Evolutionary conservation across 2,329 filamentous ascomycete genomes (phyloP).

Genomic region (Ceratocystis huliohia): DNA sequence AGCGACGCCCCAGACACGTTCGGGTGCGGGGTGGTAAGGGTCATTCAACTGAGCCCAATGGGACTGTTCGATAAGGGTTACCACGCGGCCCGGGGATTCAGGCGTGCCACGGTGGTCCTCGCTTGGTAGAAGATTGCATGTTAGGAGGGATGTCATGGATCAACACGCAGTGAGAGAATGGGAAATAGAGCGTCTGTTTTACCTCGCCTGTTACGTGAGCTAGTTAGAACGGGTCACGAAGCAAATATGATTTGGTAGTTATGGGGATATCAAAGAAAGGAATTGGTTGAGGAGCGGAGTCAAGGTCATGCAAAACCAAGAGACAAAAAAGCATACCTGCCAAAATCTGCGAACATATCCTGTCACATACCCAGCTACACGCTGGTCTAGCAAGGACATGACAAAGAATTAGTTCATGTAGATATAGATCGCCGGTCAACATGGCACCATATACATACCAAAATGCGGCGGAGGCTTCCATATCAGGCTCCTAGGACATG

Average conservation of each 20-base stretch:
- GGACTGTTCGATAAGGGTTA: constrained; percentile 73
- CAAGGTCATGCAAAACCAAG: background rate
- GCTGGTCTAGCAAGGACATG: constrained; percentile 46
- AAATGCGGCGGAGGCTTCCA: constrained; percentile 97
- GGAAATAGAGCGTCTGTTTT: constrained; percentile 3
- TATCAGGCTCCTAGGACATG: constrained; percentile 58
- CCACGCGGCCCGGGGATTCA: constrained; percentile 74
- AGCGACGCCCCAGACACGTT: constrained; percentile 78
- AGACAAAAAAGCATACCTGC: constrained; percentile 58
- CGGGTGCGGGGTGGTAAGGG: constrained; percentile 46
- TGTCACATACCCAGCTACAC: constrained; percentile 78
- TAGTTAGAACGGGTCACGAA: background rate
- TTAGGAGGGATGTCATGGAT: too few species aligned
- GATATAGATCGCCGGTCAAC: too few species aligned
- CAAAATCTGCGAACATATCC: constrained; percentile 94
- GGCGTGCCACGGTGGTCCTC: constrained; percentile 92
- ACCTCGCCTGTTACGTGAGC: constrained; percentile 7
- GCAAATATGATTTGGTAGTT: background rate
- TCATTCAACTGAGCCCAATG: constrained; percentile 73
- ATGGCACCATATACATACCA: constrained; percentile 50
- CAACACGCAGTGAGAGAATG: too few species aligned
- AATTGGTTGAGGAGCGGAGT: background rate
- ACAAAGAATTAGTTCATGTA: background rate
- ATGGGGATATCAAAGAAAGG: background rate
- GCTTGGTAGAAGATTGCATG: constrained; percentile 35